These are phyloP conservation scores for Echinosophora koreensis DNA, from an alignment of 306 rosid species.

Conservation along the genomic window DNA sequence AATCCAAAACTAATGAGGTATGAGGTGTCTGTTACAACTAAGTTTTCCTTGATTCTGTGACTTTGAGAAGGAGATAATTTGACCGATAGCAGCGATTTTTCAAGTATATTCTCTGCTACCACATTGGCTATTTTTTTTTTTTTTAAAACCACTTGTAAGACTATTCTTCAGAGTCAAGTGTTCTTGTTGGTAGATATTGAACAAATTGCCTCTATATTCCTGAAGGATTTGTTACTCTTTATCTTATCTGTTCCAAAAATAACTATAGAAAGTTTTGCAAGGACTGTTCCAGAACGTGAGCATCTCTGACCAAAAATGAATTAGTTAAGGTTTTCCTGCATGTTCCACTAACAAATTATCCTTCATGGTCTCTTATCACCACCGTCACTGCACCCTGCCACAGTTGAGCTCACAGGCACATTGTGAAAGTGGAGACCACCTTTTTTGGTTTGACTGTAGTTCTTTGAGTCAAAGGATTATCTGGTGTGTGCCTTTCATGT, in stretches of 20 bases:
- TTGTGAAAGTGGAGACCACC: constrained; percentile 5
- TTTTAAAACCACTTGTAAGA: neutral
- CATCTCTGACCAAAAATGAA: constrained; percentile 12
- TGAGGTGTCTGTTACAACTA: too few relatives aligned
- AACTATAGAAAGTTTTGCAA: constrained; percentile 24
- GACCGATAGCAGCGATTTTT: too few relatives aligned
- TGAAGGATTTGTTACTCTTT: neutral
- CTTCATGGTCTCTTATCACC: neutral
- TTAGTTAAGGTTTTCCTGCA: constrained; percentile 3
- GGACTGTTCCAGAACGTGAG: constrained; percentile 22
- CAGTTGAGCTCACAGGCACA: constrained; percentile 15
- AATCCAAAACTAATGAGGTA: too few relatives aligned
- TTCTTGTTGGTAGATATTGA: constrained; percentile 8
- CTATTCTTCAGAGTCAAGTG: constrained; percentile 32
- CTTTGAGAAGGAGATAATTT: too few relatives aligned
- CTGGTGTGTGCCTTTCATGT: neutral
- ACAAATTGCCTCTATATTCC: constrained; percentile 32
- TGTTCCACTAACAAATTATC: constrained; percentile 22
- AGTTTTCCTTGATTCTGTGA: too few relatives aligned
- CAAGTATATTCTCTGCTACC: too few relatives aligned
- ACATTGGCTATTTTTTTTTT: too few relatives aligned
- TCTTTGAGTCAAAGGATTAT: neutral
- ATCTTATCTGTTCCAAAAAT: neutral
- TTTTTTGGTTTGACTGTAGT: constrained; percentile 1
- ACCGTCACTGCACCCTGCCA: constrained; percentile 34